Base-by-base conservation (phyloP, 148 eudicot species). In the Vaccinium corymbosum region DNA sequence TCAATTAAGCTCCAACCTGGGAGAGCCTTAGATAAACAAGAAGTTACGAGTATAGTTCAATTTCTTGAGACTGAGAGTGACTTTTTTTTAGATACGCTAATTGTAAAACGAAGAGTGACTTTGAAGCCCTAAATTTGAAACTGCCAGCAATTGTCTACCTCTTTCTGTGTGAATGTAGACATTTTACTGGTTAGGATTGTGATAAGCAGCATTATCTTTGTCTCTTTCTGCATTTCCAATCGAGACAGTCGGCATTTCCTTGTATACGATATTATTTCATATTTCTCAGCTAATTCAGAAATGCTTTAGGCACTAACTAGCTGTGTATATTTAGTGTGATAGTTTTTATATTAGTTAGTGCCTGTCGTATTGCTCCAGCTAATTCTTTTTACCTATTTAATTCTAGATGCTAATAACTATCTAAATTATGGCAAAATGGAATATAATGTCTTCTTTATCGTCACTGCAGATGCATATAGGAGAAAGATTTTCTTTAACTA, bases 401-500 rank as follows among this genome's bases (percentile, higher is more conserved):
- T 50, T 38, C 48, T 51, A 11, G 55, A 61, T 46, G 74, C 55
- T 22, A 51, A 16, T 13, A 27, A 78, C 53, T 52, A 22, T 46
- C 56, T 27, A 42, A 78, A 12, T 77, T 51, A n/a, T 6, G 55
- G 51, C 32, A 50, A 17, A 50, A 27, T 52, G 12, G 46, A 78
- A 38, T 78, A 53, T 53, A 52, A 78, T 53, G 16, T 49, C n/a
- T 80, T 57, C 20, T 57, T 78, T 61, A 56, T 52, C 53, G 4
- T 64, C 16, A 73, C 82, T 85, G 87, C 95, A 95, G 98, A 93
- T 80, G 88, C 91, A 53, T 95, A 75, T 80, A 92, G 98, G 91
- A 94, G 94, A 90, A 94, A 88, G 87, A 77, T 95, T 46, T 94
- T 95, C 89, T 95, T 95, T 75, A 93, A 95, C 86, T 95, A 95